Evolutionary conservation across 176 grass and related monocot species (phyloP), one percentile per base, ranked within the genome.

Genomic region (Ensete glaucum): DNA sequence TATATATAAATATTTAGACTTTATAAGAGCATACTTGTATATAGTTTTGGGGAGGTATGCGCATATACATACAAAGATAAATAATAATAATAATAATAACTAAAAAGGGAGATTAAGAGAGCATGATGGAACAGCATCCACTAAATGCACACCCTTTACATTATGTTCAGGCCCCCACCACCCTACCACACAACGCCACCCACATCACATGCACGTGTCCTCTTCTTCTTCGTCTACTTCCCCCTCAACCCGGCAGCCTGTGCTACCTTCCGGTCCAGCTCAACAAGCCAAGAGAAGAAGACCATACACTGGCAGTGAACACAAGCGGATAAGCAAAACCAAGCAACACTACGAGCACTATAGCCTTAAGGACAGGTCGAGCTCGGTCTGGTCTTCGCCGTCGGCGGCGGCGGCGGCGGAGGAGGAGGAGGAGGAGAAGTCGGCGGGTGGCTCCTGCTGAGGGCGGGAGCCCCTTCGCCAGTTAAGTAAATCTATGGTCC

Each of bases 401-500:
- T 56, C 29, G 14, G 9, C 21, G 43, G 29, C 3, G 59, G 2
- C 16, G 62, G 9, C 50, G 76, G 8, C 23, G 64, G n/a, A n/a
- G n/a, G n/a, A n/a, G n/a, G n/a, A n/a, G n/a, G 52, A 10, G 64
- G 9, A 0, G 64, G 52, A 10, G 64, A 21, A 0, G 80, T 17
- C 48, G 11, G 2, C 71, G 66, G 2, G 74, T 76, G 51, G 77
- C 4, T 13, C 21, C 25, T 65, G 20, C 22, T 24, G 58, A 11
- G 82, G 75, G 81, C 90, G 83, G 50, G 82, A 93, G 54, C 87
- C 93, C 83, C 93, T 84, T 74, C 77, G 82, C 93, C 93, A 97
- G 77, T 97, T 97, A 50, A 97, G 90, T 64, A 97, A 74, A 83
- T 89, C 87, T 59, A 97, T 87, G 70, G 90, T 75, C 79, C 90